Evolutionary conservation across 257 asterid genomes (phyloP).

Genomic region (Lithospermum erythrorhizon): DNA sequence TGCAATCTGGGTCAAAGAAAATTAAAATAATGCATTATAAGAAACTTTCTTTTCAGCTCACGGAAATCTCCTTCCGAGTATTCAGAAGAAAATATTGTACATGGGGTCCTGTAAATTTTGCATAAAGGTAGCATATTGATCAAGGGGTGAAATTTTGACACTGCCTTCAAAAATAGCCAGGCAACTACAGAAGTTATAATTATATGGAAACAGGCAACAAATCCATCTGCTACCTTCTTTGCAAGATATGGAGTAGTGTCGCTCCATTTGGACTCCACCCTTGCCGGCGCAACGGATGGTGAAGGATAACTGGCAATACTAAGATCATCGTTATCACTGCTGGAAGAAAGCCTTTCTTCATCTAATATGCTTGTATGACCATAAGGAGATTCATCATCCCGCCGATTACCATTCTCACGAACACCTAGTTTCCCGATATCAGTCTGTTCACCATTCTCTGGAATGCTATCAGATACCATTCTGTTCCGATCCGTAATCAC

Average conservation of each 20-base stretch:
- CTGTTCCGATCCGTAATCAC: conserved; percentile 12
- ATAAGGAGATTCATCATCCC: conserved; percentile 75
- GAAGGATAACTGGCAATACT: conserved; percentile 26
- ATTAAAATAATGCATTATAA: too few relatives aligned
- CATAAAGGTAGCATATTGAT: neutral
- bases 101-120: too few relatives aligned
- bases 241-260: conserved; percentile 59
- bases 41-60: neutral
- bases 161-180: neutral
- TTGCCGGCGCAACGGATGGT: conserved; percentile 20
- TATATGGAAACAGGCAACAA: conserved; percentile 1
- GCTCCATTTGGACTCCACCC: conserved; percentile 63
- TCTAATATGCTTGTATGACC: conserved; percentile 35
- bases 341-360: conserved; percentile 35
- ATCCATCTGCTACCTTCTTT: conserved; percentile 47
- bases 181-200: neutral
- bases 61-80: neutral
- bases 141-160: too few relatives aligned
- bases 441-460: conserved; percentile 30
- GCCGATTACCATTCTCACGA: conserved; percentile 27
- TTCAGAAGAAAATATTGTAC: neutral
- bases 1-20: neutral
- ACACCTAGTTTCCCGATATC: conserved; percentile 16
- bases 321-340: conserved; percentile 30
- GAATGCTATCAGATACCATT: conserved; percentile 28